phyloP scores from a whole-genome alignment of 495 filamentous ascomycete species.

The Filosporella fistucella region DNA sequence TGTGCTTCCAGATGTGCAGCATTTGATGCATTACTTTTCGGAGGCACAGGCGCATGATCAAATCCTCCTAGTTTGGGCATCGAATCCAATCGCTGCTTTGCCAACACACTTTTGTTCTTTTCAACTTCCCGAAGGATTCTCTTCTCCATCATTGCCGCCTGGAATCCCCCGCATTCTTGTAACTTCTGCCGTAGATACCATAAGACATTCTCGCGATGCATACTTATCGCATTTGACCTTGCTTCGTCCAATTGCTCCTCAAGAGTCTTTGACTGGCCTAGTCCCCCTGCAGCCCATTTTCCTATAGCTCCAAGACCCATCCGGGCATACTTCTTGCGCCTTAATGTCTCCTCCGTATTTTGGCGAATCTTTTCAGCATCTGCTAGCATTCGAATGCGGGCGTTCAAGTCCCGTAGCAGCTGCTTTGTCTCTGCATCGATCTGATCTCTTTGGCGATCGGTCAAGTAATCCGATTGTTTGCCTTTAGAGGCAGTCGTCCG shows the following conservation, averaged over 20 bases:
- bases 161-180: constrained; percentile 68
- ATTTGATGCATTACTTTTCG: constrained; percentile 18
- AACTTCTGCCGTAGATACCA: constrained; percentile 74
- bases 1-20: constrained; percentile 22
- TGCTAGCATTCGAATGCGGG: constrained; percentile 68
- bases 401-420: constrained; percentile 76
- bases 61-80: constrained; percentile 20
- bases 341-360: constrained; percentile 59
- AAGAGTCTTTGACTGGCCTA: constrained; percentile 30
- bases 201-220: constrained; percentile 73
- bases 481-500: constrained; percentile 41
- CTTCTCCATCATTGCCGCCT: constrained; percentile 88
- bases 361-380: constrained; percentile 79
- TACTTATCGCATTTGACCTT: constrained; percentile 49
- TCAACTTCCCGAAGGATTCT: constrained; percentile 78
- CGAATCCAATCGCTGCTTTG: constrained; percentile 50
- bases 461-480: constrained; percentile 43
- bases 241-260: constrained; percentile 72
- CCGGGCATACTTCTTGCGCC: constrained; percentile 62
- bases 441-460: constrained; percentile 66
- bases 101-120: constrained; percentile 80
- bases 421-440: constrained; percentile 82
- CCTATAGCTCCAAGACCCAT: constrained; percentile 52
- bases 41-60: constrained; percentile 12
- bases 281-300: constrained; percentile 68